A percentile compares a stretch with the other conserved stretches of the same genome.
Conservation (phyloP, 768 basidiomycete genomes). For the Termitomyces bulborhizus region DNA sequence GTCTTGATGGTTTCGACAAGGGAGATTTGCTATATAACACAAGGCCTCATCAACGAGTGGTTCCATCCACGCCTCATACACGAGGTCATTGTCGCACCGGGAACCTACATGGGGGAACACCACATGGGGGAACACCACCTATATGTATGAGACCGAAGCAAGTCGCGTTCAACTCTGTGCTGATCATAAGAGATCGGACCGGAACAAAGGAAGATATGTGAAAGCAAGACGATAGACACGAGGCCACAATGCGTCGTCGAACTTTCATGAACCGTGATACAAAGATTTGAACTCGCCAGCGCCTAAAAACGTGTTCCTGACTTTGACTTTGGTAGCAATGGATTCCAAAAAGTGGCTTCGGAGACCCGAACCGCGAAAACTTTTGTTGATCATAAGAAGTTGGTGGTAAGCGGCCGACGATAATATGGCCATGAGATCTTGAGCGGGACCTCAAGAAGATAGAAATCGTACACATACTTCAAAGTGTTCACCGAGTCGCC, state of each 20-base stretch:
- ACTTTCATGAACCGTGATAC: no score
- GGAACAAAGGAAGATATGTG: no score
- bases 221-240: neutral
- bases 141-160: no score
- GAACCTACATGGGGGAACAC: no score
- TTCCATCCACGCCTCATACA: neutral
- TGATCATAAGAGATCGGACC: neutral
- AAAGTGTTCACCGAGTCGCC: no score
- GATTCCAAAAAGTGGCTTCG: neutral
- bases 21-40: neutral
- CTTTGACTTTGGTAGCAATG: neutral
- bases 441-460: neutral
- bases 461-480: neutral
- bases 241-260: no score
- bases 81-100: no score
- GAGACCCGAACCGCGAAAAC: neutral
- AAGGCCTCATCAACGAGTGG: neutral
- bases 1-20: neutral
- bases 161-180: no score
- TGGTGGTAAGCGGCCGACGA: neutral
- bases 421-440: no score
- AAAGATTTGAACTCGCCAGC: neutral
- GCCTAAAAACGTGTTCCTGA: neutral
- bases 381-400: neutral
- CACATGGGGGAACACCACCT: no score